Conservation (phyloP, 1,139 yeast genomes). For the Yamadazyma diospyri region DNA sequence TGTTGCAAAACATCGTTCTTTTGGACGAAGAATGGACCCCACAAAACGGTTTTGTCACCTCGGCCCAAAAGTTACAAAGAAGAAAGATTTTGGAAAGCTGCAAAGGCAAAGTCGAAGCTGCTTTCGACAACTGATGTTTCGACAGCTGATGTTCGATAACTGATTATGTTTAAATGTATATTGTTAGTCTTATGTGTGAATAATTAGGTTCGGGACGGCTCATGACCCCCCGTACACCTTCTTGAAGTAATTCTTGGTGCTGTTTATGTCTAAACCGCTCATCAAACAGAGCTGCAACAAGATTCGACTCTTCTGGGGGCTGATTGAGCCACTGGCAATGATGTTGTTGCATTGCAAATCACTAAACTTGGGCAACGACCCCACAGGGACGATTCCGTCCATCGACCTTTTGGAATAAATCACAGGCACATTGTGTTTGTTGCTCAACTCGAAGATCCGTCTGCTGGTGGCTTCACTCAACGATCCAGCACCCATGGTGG, state of each 20-base stretch:
- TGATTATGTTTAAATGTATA: conserved; percentile 5
- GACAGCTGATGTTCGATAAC: too few relatives aligned
- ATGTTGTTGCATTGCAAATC: conserved; percentile 18
- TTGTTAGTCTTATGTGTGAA: neutral
- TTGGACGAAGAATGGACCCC: conserved; percentile 97
- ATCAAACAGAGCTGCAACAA: conserved; percentile 56
- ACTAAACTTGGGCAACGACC: conserved; percentile 30
- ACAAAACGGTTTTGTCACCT: conserved; percentile 86
- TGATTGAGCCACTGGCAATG: conserved; percentile 63
- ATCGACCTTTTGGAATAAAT: conserved; percentile 64
- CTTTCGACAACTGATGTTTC: conserved; percentile 7
- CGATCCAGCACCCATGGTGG: conserved; percentile 73
- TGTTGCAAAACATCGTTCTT: conserved; percentile 73
- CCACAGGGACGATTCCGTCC: conserved; percentile 51
- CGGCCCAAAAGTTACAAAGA: conserved; percentile 96
- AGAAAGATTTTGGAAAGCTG: conserved; percentile 76
- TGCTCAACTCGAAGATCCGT: conserved; percentile 30
- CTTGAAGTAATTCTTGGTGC: conserved; percentile 45
- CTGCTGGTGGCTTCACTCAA: conserved; percentile 50
- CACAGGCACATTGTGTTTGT: conserved; percentile 44
- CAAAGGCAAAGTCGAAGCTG: conserved; percentile 51
- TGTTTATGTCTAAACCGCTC: conserved; percentile 34
- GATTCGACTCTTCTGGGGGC: conserved; percentile 65
- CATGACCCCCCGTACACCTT: conserved; percentile 29
- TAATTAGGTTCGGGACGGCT: neutral